Evolutionary conservation across 371 early-diverging fungal species (phyloP).

Genomic region (Apophysomyces elegans): DNA sequence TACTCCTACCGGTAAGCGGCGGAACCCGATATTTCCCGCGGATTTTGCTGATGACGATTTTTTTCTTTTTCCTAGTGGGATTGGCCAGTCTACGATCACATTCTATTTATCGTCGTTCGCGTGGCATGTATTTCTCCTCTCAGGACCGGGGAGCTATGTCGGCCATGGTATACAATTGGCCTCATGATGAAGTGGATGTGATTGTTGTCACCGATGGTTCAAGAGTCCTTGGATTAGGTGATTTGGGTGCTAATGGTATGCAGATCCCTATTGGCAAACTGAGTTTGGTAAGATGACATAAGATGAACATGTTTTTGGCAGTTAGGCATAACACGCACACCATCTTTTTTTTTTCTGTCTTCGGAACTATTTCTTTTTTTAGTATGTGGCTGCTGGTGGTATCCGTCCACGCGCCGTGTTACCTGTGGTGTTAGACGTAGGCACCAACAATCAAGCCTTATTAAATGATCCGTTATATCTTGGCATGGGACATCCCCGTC

Average conservation of each 20-base stretch:
- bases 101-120: conserved; percentile 66
- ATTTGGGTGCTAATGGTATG: conserved; percentile 76
- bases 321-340: neutral
- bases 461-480: conserved; percentile 68
- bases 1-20: conserved; percentile 48
- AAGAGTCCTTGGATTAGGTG: conserved; percentile 68
- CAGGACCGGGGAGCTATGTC: conserved; percentile 67
- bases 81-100: conserved; percentile 60
- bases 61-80: conserved; percentile 31
- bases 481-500: conserved; percentile 66
- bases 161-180: conserved; percentile 64
- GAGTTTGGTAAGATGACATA: conserved; percentile 47
- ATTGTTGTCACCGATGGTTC: conserved; percentile 76
- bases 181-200: conserved; percentile 62
- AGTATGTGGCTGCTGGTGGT: conserved; percentile 70
- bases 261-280: conserved; percentile 66
- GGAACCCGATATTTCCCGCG: conserved; percentile 8
- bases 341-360: conserved; percentile 1
- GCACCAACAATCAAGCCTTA: conserved; percentile 64
- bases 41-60: neutral
- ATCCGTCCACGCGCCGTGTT: conserved; percentile 65
- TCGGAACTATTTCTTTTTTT: neutral
- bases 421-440: conserved; percentile 70
- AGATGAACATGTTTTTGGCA: neutral
- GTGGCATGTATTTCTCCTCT: conserved; percentile 68